A percentile compares a stretch with the other conserved stretches of the same genome.
These are phyloP conservation scores for Phytophthora citrophthora DNA, from an alignment of 352 stramenopile species.

Conservation along the genomic window DNA sequence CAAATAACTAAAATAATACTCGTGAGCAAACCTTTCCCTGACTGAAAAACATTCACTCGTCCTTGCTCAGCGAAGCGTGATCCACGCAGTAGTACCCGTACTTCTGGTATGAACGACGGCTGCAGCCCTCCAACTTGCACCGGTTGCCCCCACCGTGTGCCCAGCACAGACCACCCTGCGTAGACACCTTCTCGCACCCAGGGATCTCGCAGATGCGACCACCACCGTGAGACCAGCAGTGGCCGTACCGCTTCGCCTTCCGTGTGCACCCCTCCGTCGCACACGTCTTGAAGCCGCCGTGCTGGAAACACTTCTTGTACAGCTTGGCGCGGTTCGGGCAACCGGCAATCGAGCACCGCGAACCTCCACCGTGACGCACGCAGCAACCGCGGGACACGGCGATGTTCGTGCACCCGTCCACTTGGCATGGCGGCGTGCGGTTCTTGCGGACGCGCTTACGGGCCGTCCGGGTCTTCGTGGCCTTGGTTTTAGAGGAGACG, in stretches of 20 bases:
- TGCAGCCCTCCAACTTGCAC: conserved; percentile 62
- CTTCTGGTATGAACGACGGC: conserved; percentile 70
- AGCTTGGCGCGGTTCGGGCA: conserved; percentile 71
- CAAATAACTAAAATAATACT: too few species aligned
- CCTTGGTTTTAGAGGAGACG: conserved; percentile 3
- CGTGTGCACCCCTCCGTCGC: conserved; percentile 62
- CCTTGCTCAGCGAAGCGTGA: conserved; percentile 40
- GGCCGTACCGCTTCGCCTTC: conserved; percentile 75
- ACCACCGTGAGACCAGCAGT: conserved; percentile 78
- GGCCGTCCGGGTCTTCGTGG: conserved; percentile 6
- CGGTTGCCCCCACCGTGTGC: conserved; percentile 71
- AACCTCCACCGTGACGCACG: conserved; percentile 55
- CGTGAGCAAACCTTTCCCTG: too few species aligned
- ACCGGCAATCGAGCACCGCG: conserved; percentile 46
- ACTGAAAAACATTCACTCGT: neutral
- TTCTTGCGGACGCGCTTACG: conserved; percentile 40
- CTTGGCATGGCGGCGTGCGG: conserved; percentile 61
- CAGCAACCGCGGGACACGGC: conserved; percentile 58
- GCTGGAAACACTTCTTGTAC: conserved; percentile 75
- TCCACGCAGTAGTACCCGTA: conserved; percentile 71
- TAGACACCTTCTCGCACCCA: conserved; percentile 67
- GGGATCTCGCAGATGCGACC: conserved; percentile 67
- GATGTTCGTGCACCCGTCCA: conserved; percentile 70
- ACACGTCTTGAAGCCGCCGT: conserved; percentile 76
- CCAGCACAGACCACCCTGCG: conserved; percentile 69